These are phyloP conservation scores for Adenanthera pavonina DNA, from an alignment of 306 rosid species.

Conservation along the genomic window DNA sequence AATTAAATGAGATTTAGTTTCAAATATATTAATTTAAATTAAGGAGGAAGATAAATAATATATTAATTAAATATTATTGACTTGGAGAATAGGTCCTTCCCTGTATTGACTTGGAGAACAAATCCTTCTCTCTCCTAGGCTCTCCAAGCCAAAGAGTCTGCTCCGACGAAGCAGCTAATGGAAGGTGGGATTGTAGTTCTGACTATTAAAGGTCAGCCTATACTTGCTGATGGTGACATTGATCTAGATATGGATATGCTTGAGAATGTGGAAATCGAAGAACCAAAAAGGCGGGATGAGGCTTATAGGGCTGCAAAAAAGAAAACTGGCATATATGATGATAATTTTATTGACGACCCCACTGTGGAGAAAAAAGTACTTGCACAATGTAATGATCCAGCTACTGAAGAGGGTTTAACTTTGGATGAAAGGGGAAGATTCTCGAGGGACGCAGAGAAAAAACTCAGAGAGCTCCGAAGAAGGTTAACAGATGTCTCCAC, in stretches of 20 bases:
- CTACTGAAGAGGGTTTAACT: slow-evolving; percentile 78
- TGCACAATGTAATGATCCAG: slow-evolving; percentile 90
- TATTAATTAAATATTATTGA: too few species aligned
- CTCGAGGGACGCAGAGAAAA: slow-evolving; percentile 87
- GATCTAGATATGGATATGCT: slow-evolving; percentile 92
- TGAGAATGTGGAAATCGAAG: slow-evolving; percentile 94
- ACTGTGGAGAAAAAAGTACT: slow-evolving; percentile 77
- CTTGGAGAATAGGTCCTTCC: too few species aligned
- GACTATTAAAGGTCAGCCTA: slow-evolving; percentile 89
- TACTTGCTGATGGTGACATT: slow-evolving; percentile 85
- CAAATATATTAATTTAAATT: too few species aligned
- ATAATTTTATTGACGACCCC: slow-evolving; percentile 92
- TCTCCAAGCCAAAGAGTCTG: too few species aligned
- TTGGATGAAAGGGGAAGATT: slow-evolving; percentile 80
- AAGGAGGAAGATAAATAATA: too few species aligned
- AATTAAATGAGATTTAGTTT: too few species aligned
- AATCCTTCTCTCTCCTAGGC: too few species aligned
- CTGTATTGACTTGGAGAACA: too few species aligned
- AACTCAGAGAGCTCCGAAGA: slow-evolving; percentile 89
- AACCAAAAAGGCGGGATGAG: slow-evolving; percentile 79
- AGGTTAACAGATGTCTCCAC: slow-evolving; percentile 70
- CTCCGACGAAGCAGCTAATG: slow-evolving; percentile 33
- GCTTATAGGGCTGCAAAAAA: slow-evolving; percentile 93
- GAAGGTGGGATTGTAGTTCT: slow-evolving; percentile 95
- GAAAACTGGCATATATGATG: slow-evolving; percentile 78